Evolutionary conservation across 192 early-diverging fungal species (phyloP), one percentile per base, ranked within the genome.

Genomic region (Entomortierella parvispora): DNA sequence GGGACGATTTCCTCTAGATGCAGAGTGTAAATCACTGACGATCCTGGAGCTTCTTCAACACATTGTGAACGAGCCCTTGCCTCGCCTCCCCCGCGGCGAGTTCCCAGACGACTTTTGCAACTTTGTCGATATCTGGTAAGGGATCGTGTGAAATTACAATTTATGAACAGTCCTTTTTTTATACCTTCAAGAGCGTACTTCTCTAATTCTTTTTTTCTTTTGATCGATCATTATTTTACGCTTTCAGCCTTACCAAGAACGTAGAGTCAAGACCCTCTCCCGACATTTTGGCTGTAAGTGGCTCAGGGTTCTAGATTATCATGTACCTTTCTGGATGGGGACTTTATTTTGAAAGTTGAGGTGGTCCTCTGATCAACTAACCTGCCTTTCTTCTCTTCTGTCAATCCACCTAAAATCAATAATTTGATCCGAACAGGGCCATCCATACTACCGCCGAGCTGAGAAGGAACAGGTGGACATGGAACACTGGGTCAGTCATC

Each of bases 41-140:
- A 91, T 95, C 28, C 94, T 99, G 80, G 97, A 99, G 57, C 83
- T 99, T 68, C 86, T 99, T 54, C 92, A 95, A 74, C 94, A 92
- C 62, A 96, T 99, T 69, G 91, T 92, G 3, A 91, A 94, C 68
- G 94, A 97, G 66, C 91, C 92, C 7, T 81, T 92, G 51, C 96
- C 97, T 15, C 85, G 81, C 20, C 84, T 98, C 31, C 92, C 96
- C 14, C 63, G 72, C 9, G 88, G 89, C 14, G 71, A 93, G 65
- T 97, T 94, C 72, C 88, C 94, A 14, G 68, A 69, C 9, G 88
- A 89, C 31, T 87, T 99, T 58, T 89, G 91, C 54, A 90, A 92
- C 43, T 89, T 99, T 69, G 83, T 97, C 60, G 77, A 85, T 11
- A 69, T 84, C 58, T 93, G 93, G 92, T 93, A 83, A 62, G 79